Conservation (phyloP, 2,329 filamentous ascomycete genomes). For the Botryotinia calthae region DNA sequence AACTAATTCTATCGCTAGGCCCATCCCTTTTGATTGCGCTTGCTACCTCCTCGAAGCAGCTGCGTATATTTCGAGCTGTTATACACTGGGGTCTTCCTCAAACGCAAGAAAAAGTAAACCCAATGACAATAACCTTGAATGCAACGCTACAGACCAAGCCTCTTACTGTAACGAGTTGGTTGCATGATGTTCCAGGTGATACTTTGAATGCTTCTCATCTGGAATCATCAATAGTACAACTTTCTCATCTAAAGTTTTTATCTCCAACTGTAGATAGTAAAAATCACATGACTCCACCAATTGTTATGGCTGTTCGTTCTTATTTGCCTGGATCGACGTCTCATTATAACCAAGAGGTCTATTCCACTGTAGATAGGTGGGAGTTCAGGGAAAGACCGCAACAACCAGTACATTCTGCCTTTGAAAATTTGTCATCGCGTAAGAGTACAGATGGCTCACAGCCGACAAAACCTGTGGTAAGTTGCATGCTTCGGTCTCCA, state of each 20-base stretch:
- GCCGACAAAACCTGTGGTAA: slow-evolving; percentile 30
- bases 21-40: slow-evolving; percentile 61
- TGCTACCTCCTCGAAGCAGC: slow-evolving; percentile 66
- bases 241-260: slow-evolving; percentile 75
- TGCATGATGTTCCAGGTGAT: slow-evolving; percentile 29
- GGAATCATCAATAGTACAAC: slow-evolving; percentile 54
- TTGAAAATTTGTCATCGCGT: slow-evolving; percentile 70
- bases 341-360: slow-evolving; percentile 60
- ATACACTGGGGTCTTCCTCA: slow-evolving; percentile 71
- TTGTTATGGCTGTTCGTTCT: slow-evolving; percentile 72
- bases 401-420: slow-evolving; percentile 68
- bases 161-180: slow-evolving; percentile 56
- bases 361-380: slow-evolving; percentile 81
- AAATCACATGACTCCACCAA: slow-evolving; percentile 45
- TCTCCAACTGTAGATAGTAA: slow-evolving; percentile 54
- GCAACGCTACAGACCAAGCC: slow-evolving; percentile 55
- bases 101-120: slow-evolving; percentile 53
- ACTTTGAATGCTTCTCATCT: slow-evolving; percentile 43
- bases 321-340: slow-evolving; percentile 52
- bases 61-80: slow-evolving; percentile 70
- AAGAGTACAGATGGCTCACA: slow-evolving; percentile 45
- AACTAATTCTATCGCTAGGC: slow-evolving; percentile 25
- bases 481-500: slow-evolving; percentile 21
- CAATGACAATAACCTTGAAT: slow-evolving; percentile 48
- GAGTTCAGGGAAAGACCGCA: slow-evolving; percentile 62